These are phyloP conservation scores for Diaporthe vaccinii DNA, from an alignment of 2,329 filamentous ascomycete species.

Conservation along the genomic window DNA sequence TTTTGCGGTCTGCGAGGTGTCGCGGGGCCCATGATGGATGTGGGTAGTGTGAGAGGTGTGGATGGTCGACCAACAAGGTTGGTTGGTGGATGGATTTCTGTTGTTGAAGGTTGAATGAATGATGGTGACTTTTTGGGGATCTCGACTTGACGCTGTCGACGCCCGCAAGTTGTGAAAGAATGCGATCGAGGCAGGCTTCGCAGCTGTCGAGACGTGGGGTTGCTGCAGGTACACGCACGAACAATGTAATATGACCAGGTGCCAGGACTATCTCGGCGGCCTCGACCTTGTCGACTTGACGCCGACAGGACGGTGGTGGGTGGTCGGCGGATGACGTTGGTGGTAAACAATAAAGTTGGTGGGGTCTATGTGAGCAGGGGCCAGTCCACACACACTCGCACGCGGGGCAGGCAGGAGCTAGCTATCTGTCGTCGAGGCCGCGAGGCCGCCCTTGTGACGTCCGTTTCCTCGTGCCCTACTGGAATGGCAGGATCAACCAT, in stretches of 20 bases:
- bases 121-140: not conserved
- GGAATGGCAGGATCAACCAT: not conserved
- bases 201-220: not conserved
- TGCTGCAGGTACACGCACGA: not conserved
- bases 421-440: not conserved
- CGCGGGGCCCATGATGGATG: slow-evolving; percentile 2
- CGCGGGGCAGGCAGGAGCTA: slow-evolving; percentile 7
- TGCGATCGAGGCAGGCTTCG: not conserved
- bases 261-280: not conserved
- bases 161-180: not conserved
- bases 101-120: not conserved
- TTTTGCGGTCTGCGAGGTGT: slow-evolving; percentile 12
- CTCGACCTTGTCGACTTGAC: slow-evolving; percentile 19
- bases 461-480: not conserved
- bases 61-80: not conserved
- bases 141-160: not conserved
- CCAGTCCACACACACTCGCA: not conserved
- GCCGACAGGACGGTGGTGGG: slow-evolving; percentile 3
- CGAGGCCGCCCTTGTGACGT: slow-evolving; percentile 18
- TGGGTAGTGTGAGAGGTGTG: not conserved
- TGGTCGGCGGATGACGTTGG: not conserved
- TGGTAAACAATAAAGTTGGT: slow-evolving; percentile 7
- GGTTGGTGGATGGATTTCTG: not conserved
- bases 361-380: not conserved
- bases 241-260: not conserved